Evolutionary conservation across 768 basidiomycete species (phyloP).

Genomic region (Terana coerulea): DNA sequence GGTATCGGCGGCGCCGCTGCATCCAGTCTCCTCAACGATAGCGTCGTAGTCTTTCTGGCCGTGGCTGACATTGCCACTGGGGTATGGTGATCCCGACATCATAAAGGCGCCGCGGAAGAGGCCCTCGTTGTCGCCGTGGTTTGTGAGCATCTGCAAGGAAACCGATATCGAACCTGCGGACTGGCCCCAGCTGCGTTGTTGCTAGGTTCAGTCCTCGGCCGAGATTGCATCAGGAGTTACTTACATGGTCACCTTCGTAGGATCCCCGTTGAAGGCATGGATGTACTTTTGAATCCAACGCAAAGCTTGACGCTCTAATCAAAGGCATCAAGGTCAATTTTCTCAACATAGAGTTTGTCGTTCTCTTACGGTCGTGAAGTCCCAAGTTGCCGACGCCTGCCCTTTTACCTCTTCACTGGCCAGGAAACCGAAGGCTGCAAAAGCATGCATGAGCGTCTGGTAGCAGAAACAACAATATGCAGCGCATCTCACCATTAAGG

Average conservation of each 20-base stretch:
- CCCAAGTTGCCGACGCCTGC: conserved; percentile 45
- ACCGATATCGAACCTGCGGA: conserved; percentile 37
- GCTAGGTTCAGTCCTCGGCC: background rate
- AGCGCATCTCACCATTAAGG: background rate
- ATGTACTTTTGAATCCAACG: conserved; percentile 14
- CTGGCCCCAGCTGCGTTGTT: conserved; percentile 28
- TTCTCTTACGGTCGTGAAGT: conserved; percentile 41
- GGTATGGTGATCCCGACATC: conserved; percentile 23
- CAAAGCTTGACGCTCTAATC: conserved; percentile 12
- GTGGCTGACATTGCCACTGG: conserved; percentile 13
- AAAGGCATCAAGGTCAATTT: background rate
- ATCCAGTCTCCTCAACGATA: conserved; percentile 36
- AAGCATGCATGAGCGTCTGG: background rate
- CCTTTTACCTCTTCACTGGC: conserved; percentile 36
- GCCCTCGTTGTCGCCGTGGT: conserved; percentile 21
- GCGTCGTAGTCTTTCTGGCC: conserved; percentile 38
- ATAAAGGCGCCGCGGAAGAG: conserved; percentile 35
- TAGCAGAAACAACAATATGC: background rate
- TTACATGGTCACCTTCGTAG: conserved; percentile 12
- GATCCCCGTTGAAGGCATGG: conserved; percentile 10
- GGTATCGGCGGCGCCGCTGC: conserved; percentile 31
- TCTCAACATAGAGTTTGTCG: background rate
- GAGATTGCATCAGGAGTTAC: background rate
- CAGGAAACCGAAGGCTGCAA: conserved; percentile 38
- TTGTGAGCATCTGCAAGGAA: conserved; percentile 23